Conservation (phyloP, 805 yeast species). For the Schwanniomyces vanrijiae region DNA sequence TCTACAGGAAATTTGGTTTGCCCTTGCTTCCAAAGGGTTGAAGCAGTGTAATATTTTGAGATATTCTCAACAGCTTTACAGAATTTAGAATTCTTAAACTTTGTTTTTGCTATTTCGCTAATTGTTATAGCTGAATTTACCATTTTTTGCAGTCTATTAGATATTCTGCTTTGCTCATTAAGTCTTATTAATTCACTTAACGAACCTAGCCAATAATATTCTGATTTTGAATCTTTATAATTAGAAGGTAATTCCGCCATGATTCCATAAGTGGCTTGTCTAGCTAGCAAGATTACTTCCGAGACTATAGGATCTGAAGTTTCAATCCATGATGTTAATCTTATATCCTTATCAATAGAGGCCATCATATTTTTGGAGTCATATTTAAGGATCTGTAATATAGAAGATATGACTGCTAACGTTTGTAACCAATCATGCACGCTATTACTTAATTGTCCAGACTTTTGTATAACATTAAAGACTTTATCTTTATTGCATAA, state of each 20-base stretch:
- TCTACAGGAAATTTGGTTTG: slow-evolving; percentile 57
- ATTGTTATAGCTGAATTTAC: slow-evolving; percentile 49
- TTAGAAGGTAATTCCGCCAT: slow-evolving; percentile 11
- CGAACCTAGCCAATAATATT: slow-evolving; percentile 20
- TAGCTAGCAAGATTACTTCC: slow-evolving; percentile 45
- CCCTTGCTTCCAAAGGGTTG: slow-evolving; percentile 64
- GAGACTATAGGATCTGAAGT: slow-evolving; percentile 29
- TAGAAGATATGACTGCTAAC: slow-evolving; percentile 24
- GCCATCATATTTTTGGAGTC: slow-evolving; percentile 7
- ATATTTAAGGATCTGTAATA: slow-evolving; percentile 13
- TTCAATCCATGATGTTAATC: slow-evolving; percentile 37
- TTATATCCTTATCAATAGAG: slow-evolving; percentile 11
- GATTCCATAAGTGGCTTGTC: slow-evolving; percentile 40
- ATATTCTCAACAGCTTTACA: slow-evolving; percentile 12
- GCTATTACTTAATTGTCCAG: slow-evolving; percentile 14
- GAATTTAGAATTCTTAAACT: slow-evolving; percentile 10
- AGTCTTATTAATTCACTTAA: slow-evolving; percentile 42
- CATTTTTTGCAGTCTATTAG: slow-evolving; percentile 46
- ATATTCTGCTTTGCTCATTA: slow-evolving; percentile 38
- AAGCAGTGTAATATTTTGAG: slow-evolving; percentile 52
- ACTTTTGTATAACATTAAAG: slow-evolving; percentile 9
- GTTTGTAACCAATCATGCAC: slow-evolving; percentile 22
- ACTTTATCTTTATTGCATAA: slow-evolving; percentile 10
- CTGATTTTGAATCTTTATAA: not conserved
- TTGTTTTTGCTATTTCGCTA: slow-evolving; percentile 31